These are phyloP conservation scores for Globisporangium camurandrum DNA, from an alignment of 352 stramenopile species.

Conservation along the genomic window DNA sequence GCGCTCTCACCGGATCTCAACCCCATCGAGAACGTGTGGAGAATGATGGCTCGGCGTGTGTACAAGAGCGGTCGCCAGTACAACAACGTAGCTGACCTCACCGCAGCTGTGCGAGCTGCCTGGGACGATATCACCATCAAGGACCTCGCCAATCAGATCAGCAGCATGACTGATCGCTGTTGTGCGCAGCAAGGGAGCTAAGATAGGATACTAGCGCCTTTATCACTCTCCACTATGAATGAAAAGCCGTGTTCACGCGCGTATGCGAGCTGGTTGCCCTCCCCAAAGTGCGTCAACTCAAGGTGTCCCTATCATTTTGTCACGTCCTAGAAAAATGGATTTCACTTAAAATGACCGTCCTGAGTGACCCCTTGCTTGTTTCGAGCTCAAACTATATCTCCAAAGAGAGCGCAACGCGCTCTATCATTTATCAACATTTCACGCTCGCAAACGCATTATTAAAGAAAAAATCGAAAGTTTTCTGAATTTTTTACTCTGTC, in stretches of 20 bases:
- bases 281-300: neutral
- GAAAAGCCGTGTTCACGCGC: neutral
- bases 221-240: neutral
- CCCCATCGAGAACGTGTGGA: neutral
- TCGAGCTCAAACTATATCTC: constrained; percentile 1
- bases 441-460: neutral
- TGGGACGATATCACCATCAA: constrained; percentile 3
- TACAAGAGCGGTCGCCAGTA: neutral
- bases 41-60: neutral
- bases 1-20: neutral
- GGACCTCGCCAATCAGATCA: constrained; percentile 1
- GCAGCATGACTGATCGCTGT: constrained; percentile 3
- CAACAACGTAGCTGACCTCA: constrained; percentile 1
- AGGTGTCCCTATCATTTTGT: neutral
- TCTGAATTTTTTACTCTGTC: neutral
- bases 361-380: constrained; percentile 1
- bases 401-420: neutral
- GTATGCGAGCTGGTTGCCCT: neutral
- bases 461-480: neutral
- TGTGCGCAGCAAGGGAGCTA: neutral
- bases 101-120: neutral
- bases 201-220: neutral
- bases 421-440: no score
- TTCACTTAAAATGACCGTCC: neutral
- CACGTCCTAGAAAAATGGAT: constrained; percentile 1